These are phyloP conservation scores for Russula olivacea DNA, from an alignment of 768 basidiomycete genomes.

Conservation along the genomic window DNA sequence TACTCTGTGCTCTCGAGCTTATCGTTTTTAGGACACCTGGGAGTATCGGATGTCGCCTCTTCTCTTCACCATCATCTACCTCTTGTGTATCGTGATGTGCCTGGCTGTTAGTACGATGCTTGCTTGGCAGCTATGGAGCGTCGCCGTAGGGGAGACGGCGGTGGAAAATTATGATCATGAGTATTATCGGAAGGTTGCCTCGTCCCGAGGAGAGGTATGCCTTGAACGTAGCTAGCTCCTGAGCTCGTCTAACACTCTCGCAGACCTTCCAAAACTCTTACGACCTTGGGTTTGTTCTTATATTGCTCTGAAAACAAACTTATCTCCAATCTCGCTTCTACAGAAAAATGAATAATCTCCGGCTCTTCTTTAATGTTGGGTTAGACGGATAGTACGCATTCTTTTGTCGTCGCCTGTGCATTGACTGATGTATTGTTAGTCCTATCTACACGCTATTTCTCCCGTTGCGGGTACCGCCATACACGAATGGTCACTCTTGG, in stretches of 20 bases:
- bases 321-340: not conserved
- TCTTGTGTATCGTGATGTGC: constrained; percentile 69
- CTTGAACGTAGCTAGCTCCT: not conserved
- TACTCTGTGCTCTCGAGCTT: not conserved
- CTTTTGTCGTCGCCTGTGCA: not conserved
- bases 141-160: constrained; percentile 73
- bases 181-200: constrained; percentile 65
- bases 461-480: constrained; percentile 73
- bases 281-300: constrained; percentile 65
- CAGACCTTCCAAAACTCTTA: constrained; percentile 87
- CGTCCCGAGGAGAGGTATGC: constrained; percentile 60
- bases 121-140: constrained; percentile 64
- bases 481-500: constrained; percentile 82
- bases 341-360: constrained; percentile 60
- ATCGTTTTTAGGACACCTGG: constrained; percentile 27
- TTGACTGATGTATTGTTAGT: constrained; percentile 36
- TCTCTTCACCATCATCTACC: constrained; percentile 65
- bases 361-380: constrained; percentile 84
- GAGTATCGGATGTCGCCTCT: constrained; percentile 52
- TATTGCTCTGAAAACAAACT: not conserved
- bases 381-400: constrained; percentile 69
- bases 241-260: not conserved
- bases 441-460: constrained; percentile 73
- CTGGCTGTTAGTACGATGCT: constrained; percentile 71
- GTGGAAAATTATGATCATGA: constrained; percentile 89